Evolutionary conservation across 805 yeast species (phyloP).

Genomic region (Wickerhamiella spandovensis): DNA sequence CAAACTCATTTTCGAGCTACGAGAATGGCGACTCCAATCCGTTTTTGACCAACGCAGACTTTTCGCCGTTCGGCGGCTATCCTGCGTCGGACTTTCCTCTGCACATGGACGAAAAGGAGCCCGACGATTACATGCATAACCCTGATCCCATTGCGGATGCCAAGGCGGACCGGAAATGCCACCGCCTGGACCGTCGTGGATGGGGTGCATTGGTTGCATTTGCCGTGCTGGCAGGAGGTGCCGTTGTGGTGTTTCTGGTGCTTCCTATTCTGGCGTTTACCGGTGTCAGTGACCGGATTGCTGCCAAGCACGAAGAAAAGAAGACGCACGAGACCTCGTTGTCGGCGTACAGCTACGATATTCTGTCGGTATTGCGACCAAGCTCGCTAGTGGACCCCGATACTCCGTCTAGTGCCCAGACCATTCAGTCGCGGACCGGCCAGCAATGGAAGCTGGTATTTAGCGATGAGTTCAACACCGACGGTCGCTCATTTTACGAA

Average conservation of each 20-base stretch:
- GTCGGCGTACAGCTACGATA: slow-evolving; percentile 44
- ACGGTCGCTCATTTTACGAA: slow-evolving; percentile 79
- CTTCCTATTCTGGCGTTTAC: slow-evolving; percentile 77
- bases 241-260: slow-evolving; percentile 54
- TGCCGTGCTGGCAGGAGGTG: slow-evolving; percentile 44
- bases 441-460: slow-evolving; percentile 64
- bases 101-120: slow-evolving; percentile 83
- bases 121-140: slow-evolving; percentile 88
- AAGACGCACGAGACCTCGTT: slow-evolving; percentile 31
- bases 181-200: slow-evolving; percentile 26
- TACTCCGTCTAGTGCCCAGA: slow-evolving; percentile 42
- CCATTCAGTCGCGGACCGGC: slow-evolving; percentile 46
- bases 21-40: slow-evolving; percentile 16
- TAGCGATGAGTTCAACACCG: slow-evolving; percentile 81
- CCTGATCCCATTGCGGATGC: slow-evolving; percentile 95
- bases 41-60: slow-evolving; percentile 25
- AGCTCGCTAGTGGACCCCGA: slow-evolving; percentile 50
- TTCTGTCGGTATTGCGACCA: slow-evolving; percentile 45
- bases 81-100: slow-evolving; percentile 89
- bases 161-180: slow-evolving; percentile 41
- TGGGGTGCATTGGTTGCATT: slow-evolving; percentile 27
- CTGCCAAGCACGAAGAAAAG: slow-evolving; percentile 7
- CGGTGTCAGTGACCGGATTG: slow-evolving; percentile 25
- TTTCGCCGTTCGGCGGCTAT: slow-evolving; percentile 85
- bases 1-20: background rate